phyloP scores from a whole-genome alignment of 2,329 filamentous ascomycete genomes.

The Coniosporium tulheliwenetii region DNA sequence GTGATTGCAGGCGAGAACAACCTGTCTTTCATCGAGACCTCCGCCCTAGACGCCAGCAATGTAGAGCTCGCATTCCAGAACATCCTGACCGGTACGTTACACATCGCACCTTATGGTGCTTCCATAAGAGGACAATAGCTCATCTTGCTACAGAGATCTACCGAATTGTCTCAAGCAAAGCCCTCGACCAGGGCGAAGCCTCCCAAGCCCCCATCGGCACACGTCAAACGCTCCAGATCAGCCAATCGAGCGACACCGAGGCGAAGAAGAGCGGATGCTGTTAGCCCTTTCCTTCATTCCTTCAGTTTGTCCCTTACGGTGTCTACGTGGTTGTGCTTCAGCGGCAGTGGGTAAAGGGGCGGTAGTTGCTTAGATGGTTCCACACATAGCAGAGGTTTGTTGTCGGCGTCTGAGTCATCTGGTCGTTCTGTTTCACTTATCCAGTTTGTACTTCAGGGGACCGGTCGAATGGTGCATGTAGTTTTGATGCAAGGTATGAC shows the following conservation, averaged over 20 bases:
- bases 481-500: too few relatives aligned
- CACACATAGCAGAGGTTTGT: too few relatives aligned
- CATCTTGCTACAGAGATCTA: conserved; percentile 64
- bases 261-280: conserved; percentile 73
- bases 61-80: conserved; percentile 99
- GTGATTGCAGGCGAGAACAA: conserved; percentile 69
- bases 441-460: too few relatives aligned
- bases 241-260: conserved; percentile 67
- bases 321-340: too few relatives aligned
- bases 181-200: conserved; percentile 76
- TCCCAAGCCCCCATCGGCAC: conserved; percentile 65
- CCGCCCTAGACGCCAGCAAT: conserved; percentile 95
- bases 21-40: conserved; percentile 98
- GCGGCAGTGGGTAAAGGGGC: too few relatives aligned
- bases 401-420: too few relatives aligned
- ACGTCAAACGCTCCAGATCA: conserved; percentile 69
- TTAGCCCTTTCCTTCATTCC: conserved; percentile 23
- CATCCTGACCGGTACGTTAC: conserved; percentile 75
- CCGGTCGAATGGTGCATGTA: too few relatives aligned
- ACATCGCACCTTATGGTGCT: neutral
- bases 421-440: too few relatives aligned
- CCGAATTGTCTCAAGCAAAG: conserved; percentile 96
- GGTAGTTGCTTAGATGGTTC: too few relatives aligned
- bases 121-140: neutral
- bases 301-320: too few relatives aligned